phyloP scores from a whole-genome alignment of 2,329 filamentous ascomycete genomes.

The Monosporascus sp. region DNA sequence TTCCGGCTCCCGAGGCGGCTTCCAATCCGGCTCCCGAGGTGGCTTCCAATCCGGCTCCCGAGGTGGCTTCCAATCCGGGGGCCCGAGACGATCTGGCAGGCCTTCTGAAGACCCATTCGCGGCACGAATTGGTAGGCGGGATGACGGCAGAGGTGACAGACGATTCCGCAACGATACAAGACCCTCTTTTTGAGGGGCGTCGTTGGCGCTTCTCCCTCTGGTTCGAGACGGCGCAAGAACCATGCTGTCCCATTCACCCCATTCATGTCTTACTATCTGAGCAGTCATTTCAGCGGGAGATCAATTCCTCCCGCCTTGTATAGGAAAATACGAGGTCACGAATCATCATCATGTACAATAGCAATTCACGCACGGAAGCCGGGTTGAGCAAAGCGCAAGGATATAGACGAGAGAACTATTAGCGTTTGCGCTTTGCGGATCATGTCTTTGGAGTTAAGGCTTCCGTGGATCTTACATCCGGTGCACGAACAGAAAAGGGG shows the following conservation, averaged over 20 bases:
- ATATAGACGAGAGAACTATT: background rate
- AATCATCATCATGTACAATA: constrained; percentile 1
- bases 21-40: constrained; percentile 1
- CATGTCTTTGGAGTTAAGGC: too few species aligned
- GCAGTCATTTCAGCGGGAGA: background rate
- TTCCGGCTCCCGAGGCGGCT: constrained; percentile 2
- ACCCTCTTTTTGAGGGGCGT: background rate
- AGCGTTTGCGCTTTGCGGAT: too few species aligned
- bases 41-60: constrained; percentile 1
- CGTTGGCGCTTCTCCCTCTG: constrained; percentile 1
- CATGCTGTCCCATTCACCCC: background rate
- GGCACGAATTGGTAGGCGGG: background rate
- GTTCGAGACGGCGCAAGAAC: background rate
- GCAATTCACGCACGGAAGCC: background rate
- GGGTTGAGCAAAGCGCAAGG: constrained; percentile 2
- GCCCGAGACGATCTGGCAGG: too few species aligned
- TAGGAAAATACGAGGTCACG: background rate
- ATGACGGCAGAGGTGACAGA: background rate
- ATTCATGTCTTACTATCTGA: background rate
- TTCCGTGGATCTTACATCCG: too few species aligned
- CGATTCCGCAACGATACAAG: background rate
- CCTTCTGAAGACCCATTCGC: too few species aligned
- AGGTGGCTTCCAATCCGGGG: background rate
- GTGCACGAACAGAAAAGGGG: too few species aligned
- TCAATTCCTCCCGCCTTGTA: background rate